A percentile compares a stretch with the other conserved stretches of the same genome.
Conservation (phyloP, 2,329 filamentous ascomycete species). For the Trichoderma breve region DNA sequence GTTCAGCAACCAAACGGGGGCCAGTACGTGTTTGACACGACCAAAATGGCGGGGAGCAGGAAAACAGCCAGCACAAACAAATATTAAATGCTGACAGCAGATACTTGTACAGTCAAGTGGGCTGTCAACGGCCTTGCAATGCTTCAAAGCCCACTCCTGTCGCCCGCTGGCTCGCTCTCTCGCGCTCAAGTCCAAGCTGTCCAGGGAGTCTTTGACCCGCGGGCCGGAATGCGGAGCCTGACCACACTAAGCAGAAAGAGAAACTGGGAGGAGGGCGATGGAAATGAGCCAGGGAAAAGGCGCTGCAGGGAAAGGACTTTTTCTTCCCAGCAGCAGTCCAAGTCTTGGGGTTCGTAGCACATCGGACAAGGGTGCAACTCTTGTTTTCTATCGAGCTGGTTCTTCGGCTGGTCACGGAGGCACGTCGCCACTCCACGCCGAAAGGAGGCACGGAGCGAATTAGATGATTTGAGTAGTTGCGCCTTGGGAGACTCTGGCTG, state of each 20-base stretch:
- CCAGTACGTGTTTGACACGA: not conserved
- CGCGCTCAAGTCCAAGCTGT: not conserved
- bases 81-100: constrained; percentile 18
- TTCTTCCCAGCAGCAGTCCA: not conserved
- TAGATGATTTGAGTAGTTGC: constrained; percentile 4
- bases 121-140: not conserved
- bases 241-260: constrained; percentile 5
- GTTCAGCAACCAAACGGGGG: not conserved
- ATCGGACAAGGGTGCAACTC: not conserved
- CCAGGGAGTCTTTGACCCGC: not conserved
- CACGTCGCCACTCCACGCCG: not conserved
- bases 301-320: not conserved
- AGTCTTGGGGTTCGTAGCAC: not conserved
- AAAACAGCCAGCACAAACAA: not conserved
- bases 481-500: not conserved
- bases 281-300: not conserved
- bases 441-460: not conserved
- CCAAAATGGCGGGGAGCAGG: constrained; percentile 1
- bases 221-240: constrained; percentile 19
- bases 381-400: not conserved
- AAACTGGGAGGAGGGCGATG: not conserved
- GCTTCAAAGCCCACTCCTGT: constrained; percentile 9
- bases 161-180: constrained; percentile 5
- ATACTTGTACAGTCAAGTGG: constrained; percentile 2
- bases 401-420: constrained; percentile 4